phyloP scores from a whole-genome alignment of 176 grass and related monocot species.

The Rhipidocladum racemiflorum region DNA sequence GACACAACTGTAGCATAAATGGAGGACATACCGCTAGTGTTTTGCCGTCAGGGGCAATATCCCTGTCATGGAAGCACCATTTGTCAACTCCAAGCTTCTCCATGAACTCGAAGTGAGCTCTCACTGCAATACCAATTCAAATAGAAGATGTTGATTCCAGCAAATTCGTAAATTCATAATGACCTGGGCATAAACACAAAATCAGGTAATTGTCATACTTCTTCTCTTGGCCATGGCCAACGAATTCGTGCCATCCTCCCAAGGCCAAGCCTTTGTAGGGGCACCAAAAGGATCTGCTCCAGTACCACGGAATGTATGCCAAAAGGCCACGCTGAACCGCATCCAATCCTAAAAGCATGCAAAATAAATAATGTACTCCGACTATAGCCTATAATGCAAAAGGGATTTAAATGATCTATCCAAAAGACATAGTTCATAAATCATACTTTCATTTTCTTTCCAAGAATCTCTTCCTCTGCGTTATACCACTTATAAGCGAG shows the following conservation, averaged over 20 bases:
- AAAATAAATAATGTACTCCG: neutral
- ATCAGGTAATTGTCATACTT: slow-evolving; percentile 46
- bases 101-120: slow-evolving; percentile 95
- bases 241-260: slow-evolving; percentile 94
- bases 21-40: slow-evolving; percentile 55
- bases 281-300: slow-evolving; percentile 82
- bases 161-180: neutral
- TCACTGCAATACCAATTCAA: slow-evolving; percentile 54
- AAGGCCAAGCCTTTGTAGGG: slow-evolving; percentile 86
- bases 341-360: slow-evolving; percentile 65
- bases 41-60: slow-evolving; percentile 87
- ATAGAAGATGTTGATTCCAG: slow-evolving; percentile 5
- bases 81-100: slow-evolving; percentile 89
- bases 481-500: slow-evolving; percentile 96
- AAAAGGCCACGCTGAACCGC: slow-evolving; percentile 83
- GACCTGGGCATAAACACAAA: neutral
- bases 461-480: slow-evolving; percentile 82
- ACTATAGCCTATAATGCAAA: neutral
- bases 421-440: neutral
- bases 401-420: neutral
- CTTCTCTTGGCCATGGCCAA: slow-evolving; percentile 88
- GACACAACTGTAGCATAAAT: neutral
- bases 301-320: slow-evolving; percentile 83
- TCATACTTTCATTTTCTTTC: slow-evolving; percentile 94
- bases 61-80: slow-evolving; percentile 98